Conservation (phyloP, 1,139 yeast genomes). For the Sugiyamaella novakii region DNA sequence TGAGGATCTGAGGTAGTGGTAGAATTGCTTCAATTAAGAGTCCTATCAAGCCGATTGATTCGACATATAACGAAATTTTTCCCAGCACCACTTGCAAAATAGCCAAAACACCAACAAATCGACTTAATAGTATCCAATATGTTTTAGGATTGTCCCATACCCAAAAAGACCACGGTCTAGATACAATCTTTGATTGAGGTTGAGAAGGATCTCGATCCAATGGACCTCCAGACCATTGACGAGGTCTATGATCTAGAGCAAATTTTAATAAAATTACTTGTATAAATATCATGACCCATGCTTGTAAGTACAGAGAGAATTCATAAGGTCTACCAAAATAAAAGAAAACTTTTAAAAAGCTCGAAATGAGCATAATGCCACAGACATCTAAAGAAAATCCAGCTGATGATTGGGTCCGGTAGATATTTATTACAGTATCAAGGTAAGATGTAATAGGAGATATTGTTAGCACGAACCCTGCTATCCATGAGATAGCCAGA, state of each 20-base stretch:
- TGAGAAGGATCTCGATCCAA: slow-evolving; percentile 21
- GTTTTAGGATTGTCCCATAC: slow-evolving; percentile 69
- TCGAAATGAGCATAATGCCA: slow-evolving; percentile 84
- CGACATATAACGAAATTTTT: slow-evolving; percentile 49
- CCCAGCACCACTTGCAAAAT: slow-evolving; percentile 52
- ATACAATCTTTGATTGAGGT: neutral
- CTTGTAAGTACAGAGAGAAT: slow-evolving; percentile 69
- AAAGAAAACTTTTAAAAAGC: slow-evolving; percentile 71
- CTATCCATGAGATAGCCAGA: slow-evolving; percentile 22
- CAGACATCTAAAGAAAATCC: slow-evolving; percentile 90
- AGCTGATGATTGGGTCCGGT: slow-evolving; percentile 60
- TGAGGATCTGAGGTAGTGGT: slow-evolving; percentile 84
- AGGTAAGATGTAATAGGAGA: slow-evolving; percentile 87
- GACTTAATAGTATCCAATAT: slow-evolving; percentile 67
- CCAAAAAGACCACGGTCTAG: slow-evolving; percentile 73
- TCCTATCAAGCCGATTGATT: slow-evolving; percentile 70
- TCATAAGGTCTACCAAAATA: slow-evolving; percentile 82
- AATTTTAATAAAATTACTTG: slow-evolving; percentile 65
- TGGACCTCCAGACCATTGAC: slow-evolving; percentile 27
- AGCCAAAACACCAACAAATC: slow-evolving; percentile 50
- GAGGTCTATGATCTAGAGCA: slow-evolving; percentile 62
- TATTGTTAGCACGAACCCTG: slow-evolving; percentile 45
- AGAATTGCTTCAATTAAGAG: slow-evolving; percentile 76
- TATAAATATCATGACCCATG: slow-evolving; percentile 73
- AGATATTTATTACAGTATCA: slow-evolving; percentile 71